These are phyloP conservation scores for Clonostachys chloroleuca DNA, from an alignment of 2,329 filamentous ascomycete genomes.

Conservation along the genomic window DNA sequence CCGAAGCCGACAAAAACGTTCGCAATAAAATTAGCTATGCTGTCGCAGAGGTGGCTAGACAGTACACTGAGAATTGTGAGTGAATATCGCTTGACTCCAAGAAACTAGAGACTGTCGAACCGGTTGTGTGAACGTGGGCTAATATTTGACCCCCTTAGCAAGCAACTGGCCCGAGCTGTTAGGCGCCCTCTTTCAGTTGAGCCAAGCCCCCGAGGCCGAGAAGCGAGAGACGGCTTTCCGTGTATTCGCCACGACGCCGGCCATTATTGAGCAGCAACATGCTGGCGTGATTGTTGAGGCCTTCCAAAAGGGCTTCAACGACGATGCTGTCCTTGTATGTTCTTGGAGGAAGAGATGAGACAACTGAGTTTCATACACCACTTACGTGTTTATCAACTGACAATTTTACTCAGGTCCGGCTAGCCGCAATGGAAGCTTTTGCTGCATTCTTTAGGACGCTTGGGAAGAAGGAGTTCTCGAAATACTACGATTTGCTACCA, in stretches of 20 bases:
- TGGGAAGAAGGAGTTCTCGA: conserved; percentile 79
- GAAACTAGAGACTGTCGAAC: not conserved
- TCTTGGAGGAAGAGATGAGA: not conserved
- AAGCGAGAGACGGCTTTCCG: conserved; percentile 91
- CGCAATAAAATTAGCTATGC: conserved; percentile 96
- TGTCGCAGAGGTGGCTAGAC: conserved; percentile 91
- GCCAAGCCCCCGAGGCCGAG: conserved; percentile 76
- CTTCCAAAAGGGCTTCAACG: conserved; percentile 89
- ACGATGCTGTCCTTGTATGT: conserved; percentile 67
- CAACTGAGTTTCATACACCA: not conserved
- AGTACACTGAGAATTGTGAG: conserved; percentile 90
- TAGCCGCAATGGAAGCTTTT: conserved; percentile 95
- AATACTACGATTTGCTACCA: conserved; percentile 83
- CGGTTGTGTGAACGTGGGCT: not conserved
- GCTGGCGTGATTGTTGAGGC: conserved; percentile 85
- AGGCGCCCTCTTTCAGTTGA: conserved; percentile 80
- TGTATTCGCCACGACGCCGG: conserved; percentile 91
- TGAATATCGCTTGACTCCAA: conserved; percentile 6
- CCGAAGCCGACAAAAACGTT: conserved; percentile 69
- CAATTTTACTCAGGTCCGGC: conserved; percentile 59
- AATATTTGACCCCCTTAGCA: conserved; percentile 55
- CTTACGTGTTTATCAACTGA: conserved; percentile 1
- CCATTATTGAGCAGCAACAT: conserved; percentile 94
- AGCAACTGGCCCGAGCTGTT: conserved; percentile 78
- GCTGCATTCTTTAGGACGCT: conserved; percentile 92